Evolutionary conservation across 176 grass and related monocot species (phyloP).

Genomic region (Oryza officinalis): DNA sequence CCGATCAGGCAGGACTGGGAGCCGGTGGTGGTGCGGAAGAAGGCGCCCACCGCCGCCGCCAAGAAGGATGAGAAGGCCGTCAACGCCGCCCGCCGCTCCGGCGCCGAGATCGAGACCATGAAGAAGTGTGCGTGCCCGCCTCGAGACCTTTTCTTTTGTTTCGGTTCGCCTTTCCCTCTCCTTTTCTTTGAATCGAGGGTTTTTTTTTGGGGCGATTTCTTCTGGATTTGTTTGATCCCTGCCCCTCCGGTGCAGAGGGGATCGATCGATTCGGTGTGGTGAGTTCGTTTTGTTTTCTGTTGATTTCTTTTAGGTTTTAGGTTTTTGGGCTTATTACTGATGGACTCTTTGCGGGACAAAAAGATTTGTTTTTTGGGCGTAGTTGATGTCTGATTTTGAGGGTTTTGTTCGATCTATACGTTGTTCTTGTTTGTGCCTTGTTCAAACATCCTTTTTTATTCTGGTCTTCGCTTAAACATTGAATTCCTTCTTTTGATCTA

Average conservation of each 20-base stretch:
- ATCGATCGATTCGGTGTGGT: not conserved
- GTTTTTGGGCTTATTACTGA: not conserved
- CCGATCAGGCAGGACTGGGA: constrained; percentile 84
- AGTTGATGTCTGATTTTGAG: not conserved
- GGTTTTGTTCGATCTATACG: not conserved
- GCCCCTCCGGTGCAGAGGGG: not conserved
- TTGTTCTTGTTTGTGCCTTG: not conserved
- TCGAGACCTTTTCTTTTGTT: not conserved
- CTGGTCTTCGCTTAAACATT: not conserved
- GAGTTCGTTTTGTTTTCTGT: not conserved
- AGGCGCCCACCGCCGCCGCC: constrained; percentile 58
- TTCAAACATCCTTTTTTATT: not conserved
- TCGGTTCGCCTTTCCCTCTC: not conserved
- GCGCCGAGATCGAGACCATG: constrained; percentile 75
- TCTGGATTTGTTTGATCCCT: not conserved
- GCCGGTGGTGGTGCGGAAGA: constrained; percentile 82
- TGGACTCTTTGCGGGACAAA: not conserved
- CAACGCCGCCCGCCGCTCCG: constrained; percentile 77
- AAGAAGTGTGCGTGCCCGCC: constrained; percentile 51
- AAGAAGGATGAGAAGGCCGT: constrained; percentile 91
- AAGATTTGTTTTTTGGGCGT: not conserved
- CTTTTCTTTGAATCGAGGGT: not conserved
- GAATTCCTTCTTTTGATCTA: not conserved
- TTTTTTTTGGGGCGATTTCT: not conserved
- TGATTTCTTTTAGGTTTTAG: not conserved